Conservation (phyloP, 78 protist genomes). For the Emiliania huxleyi region DNA sequence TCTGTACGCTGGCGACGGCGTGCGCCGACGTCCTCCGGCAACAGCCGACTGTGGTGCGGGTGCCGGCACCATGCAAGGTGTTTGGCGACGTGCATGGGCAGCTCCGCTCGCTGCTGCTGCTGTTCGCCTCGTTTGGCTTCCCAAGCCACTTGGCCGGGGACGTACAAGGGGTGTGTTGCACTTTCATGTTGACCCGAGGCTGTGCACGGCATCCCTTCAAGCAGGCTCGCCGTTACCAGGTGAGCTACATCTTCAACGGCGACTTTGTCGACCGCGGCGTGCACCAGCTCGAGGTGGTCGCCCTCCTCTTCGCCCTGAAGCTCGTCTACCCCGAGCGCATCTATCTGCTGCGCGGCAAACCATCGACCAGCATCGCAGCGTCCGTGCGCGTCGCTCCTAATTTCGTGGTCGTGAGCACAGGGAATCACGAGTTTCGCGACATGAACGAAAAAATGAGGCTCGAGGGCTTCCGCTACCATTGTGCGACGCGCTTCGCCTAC, state of each 20-base stretch:
- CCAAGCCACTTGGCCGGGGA: not conserved
- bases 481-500: too few species aligned
- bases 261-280: constrained; percentile 60
- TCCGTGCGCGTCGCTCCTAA: too few species aligned
- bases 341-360: constrained; percentile 50
- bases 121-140: not conserved
- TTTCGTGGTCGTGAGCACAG: too few species aligned
- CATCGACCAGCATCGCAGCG: too few species aligned
- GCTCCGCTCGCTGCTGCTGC: not conserved
- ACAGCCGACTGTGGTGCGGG: not conserved
- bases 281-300: constrained; percentile 19
- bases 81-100: constrained; percentile 37
- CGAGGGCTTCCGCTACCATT: too few species aligned
- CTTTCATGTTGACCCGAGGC: too few species aligned
- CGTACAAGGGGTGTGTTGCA: too few species aligned
- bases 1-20: too few species aligned
- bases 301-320: constrained; percentile 41
- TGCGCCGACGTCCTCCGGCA: not conserved
- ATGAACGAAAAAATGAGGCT: too few species aligned
- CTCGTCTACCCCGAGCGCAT: constrained; percentile 15
- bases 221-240: not conserved
- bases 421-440: constrained; percentile 27
- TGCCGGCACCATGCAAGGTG: not conserved
- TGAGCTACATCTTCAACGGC: constrained; percentile 42
- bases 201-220: too few species aligned